Evolutionary conservation across 1,284 basidiomycete species (phyloP).

Genomic region (Violaceomyces palustris): DNA sequence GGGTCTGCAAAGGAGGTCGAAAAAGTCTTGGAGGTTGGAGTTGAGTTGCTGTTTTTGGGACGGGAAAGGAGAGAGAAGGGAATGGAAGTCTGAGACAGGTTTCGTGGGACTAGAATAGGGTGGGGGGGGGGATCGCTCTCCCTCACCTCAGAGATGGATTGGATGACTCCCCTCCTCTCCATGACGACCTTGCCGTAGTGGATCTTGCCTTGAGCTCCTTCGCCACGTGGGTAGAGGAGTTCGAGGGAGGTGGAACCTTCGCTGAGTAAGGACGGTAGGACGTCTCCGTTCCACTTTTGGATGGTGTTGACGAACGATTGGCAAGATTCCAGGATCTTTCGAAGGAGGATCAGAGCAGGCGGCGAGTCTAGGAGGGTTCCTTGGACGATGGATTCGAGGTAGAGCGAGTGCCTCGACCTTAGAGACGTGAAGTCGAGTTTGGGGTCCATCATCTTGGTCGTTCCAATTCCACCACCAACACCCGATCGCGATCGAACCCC

Average conservation of each 20-base stretch:
- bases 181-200: constrained; percentile 58
- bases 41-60: background rate
- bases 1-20: background rate
- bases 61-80: background rate
- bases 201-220: constrained; percentile 60
- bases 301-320: constrained; percentile 71
- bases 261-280: constrained; percentile 72
- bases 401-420: constrained; percentile 71
- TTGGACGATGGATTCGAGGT: constrained; percentile 71
- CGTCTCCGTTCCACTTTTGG: constrained; percentile 86
- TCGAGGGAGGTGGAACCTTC: no score
- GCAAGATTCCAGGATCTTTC: constrained; percentile 71
- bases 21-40: background rate
- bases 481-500: background rate
- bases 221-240: no score
- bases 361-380: constrained; percentile 70
- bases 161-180: constrained; percentile 64
- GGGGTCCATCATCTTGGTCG: no score
- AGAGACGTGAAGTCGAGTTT: constrained; percentile 72
- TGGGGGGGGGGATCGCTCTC: constrained; percentile 7
- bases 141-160: constrained; percentile 68
- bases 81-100: constrained; percentile 4
- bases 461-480: background rate
- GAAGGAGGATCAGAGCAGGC: constrained; percentile 61
- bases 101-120: constrained; percentile 12